These are phyloP conservation scores for Pontederia paniculata DNA, from an alignment of 176 grass and related monocot species.

Conservation along the genomic window DNA sequence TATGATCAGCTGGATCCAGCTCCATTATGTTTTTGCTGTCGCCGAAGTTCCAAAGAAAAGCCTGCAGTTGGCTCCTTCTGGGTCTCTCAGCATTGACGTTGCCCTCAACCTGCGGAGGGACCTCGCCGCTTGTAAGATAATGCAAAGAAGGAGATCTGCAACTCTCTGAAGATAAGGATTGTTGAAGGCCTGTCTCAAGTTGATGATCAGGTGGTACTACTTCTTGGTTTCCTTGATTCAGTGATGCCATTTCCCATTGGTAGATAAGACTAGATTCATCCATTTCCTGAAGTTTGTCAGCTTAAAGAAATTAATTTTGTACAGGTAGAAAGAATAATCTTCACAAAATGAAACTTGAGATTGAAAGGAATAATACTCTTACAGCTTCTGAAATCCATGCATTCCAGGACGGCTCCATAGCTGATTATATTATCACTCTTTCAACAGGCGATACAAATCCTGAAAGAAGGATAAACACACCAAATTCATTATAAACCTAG, in stretches of 20 bases:
- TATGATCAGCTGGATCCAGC: too few relatives aligned
- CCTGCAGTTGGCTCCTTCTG: constrained; percentile 2
- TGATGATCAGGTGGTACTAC: too few relatives aligned
- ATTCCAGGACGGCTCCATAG: constrained; percentile 7
- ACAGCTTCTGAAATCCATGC: constrained; percentile 1
- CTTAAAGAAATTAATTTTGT: too few relatives aligned
- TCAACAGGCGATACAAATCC: not conserved
- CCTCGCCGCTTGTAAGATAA: not conserved
- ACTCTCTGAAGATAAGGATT: not conserved
- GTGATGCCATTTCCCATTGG: constrained; percentile 5
- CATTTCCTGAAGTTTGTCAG: not conserved
- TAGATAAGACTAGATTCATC: not conserved
- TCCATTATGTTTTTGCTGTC: not conserved
- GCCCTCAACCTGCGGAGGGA: not conserved
- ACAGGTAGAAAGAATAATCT: too few relatives aligned
- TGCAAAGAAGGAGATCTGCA: not conserved
- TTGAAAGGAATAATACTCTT: not conserved
- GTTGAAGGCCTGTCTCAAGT: not conserved
- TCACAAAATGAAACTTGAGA: not conserved
- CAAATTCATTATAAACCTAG: too few relatives aligned
- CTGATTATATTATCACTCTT: not conserved
- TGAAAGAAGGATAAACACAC: not conserved
- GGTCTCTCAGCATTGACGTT: not conserved
- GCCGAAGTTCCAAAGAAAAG: not conserved
- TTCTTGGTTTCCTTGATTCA: not conserved